These are phyloP conservation scores for Barbarea vulgaris DNA, from an alignment of 345 rosid species.

Conservation along the genomic window DNA sequence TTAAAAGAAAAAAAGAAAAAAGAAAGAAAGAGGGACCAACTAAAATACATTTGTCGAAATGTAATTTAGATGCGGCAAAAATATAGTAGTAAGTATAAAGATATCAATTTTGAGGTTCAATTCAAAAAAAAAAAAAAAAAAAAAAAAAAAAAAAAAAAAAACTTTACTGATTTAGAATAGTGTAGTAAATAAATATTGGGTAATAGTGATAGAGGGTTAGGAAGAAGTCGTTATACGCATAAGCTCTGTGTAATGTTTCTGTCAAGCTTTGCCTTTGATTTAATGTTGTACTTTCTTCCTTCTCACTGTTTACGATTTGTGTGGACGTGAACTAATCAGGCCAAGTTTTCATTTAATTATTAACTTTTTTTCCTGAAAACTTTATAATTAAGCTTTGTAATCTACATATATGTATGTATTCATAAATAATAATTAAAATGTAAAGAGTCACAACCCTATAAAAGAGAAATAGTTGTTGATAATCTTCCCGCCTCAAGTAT, in stretches of 20 bases:
- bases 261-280: constrained; percentile 29
- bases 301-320: constrained; percentile 23
- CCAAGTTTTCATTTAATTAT: constrained; percentile 16
- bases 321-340: constrained; percentile 35
- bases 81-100: not conserved
- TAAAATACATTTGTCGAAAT: not conserved
- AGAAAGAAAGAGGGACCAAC: not conserved
- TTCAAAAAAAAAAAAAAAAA: not conserved
- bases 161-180: not conserved
- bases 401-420: not conserved
- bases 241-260: constrained; percentile 29
- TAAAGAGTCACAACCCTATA: constrained; percentile 21
- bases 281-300: constrained; percentile 29
- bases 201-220: constrained; percentile 28
- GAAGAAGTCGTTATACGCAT: constrained; percentile 36
- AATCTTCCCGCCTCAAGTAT: constrained; percentile 37
- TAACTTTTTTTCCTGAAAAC: not conserved
- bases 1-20: not conserved
- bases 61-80: not conserved
- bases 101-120: not conserved
- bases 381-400: not conserved
- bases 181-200: not conserved
- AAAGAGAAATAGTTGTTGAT: constrained; percentile 23
- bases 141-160: not conserved
- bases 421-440: not conserved